Percentiles rank a stretch among this genome's conserved stretches.
These are phyloP conservation scores for Byssochlamys sp. DNA, from an alignment of 2,329 filamentous ascomycete genomes.

Conservation along the genomic window DNA sequence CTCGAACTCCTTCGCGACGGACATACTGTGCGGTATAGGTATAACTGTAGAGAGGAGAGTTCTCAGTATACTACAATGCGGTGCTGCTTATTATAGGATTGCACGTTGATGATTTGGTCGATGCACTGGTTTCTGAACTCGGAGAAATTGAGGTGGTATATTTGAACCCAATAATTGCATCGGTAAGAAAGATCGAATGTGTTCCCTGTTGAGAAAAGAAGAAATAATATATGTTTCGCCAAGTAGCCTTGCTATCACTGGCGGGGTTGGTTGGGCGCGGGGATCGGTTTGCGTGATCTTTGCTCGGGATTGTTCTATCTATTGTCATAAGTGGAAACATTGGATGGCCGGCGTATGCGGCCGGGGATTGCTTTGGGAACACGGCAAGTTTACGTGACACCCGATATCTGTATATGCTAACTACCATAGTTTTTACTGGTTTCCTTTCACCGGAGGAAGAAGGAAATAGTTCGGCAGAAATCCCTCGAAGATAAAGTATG, in stretches of 20 bases:
- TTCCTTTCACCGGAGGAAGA: background rate
- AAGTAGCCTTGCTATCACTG: background rate
- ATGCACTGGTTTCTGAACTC: too few relatives aligned
- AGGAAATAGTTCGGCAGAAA: background rate
- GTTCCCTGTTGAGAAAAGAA: too few relatives aligned
- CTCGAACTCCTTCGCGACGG: slow-evolving; percentile 41
- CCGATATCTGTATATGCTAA: background rate
- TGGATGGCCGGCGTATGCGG: background rate
- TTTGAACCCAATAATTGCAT: background rate
- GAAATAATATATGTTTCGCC: too few relatives aligned
- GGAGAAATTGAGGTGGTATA: too few relatives aligned
- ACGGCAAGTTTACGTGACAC: background rate
- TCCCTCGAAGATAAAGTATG: background rate
- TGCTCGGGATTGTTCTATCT: background rate
- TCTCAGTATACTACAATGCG: background rate
- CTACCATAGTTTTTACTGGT: background rate
- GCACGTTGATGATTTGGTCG: background rate
- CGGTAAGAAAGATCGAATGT: background rate
- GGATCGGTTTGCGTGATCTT: background rate
- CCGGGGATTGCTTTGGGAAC: background rate
- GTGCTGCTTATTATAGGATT: background rate
- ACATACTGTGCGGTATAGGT: slow-evolving; percentile 10
- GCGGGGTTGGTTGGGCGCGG: background rate
- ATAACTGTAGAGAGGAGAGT: background rate
- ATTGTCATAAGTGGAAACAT: background rate